Conservation (phyloP, 352 stramenopile species). For the Pythium diclinum region DNA sequence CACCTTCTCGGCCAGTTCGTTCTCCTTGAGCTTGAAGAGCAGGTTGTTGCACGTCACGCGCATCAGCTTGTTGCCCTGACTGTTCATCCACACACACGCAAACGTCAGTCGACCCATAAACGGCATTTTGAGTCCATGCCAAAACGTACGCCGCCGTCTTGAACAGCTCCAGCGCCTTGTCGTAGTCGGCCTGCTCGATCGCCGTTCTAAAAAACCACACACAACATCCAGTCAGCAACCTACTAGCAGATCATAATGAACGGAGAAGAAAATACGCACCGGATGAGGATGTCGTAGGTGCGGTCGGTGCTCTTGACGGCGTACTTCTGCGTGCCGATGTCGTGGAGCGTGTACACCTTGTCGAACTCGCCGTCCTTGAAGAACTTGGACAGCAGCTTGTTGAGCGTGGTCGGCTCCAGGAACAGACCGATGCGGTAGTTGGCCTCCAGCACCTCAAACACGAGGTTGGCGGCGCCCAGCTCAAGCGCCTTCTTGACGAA, state of each 20-base stretch:
- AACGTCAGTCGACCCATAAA: neutral
- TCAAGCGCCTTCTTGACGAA: conserved; percentile 86
- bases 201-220: conserved; percentile 35
- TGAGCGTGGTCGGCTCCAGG: conserved; percentile 74
- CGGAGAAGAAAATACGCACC: conserved; percentile 25
- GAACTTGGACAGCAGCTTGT: conserved; percentile 83
- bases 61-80: conserved; percentile 69
- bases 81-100: conserved; percentile 17
- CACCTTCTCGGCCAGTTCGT: conserved; percentile 64
- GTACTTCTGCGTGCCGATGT: conserved; percentile 77
- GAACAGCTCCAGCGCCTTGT: conserved; percentile 65
- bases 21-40: conserved; percentile 84
- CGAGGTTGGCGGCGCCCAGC: conserved; percentile 64
- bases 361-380: conserved; percentile 75
- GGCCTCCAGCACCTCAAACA: conserved; percentile 71
- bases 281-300: conserved; percentile 84
- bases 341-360: conserved; percentile 74
- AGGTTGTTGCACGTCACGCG: conserved; percentile 87
- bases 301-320: conserved; percentile 80
- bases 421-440: conserved; percentile 85
- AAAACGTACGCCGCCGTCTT: conserved; percentile 73
- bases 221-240: neutral
- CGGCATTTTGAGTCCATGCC: no score
- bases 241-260: no score
- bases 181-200: conserved; percentile 69